Base-by-base conservation (phyloP, 1,139 yeast species). In the Diutina siamensis region DNA sequence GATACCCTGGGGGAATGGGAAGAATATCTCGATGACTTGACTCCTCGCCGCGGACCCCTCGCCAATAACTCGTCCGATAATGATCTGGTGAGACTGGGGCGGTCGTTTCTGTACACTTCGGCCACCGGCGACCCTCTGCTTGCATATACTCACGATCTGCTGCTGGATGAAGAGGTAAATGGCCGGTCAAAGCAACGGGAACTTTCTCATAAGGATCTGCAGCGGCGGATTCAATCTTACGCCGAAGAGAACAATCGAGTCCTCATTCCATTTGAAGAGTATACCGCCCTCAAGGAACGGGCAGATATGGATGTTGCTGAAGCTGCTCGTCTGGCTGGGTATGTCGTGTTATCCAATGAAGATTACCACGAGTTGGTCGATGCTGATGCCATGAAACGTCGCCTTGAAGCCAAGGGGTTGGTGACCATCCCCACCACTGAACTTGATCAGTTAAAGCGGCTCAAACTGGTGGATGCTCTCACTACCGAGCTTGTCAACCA, bases 321-420 rank as follows among this genome's bases (percentile, higher is more conserved):
- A 12, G 42, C 33, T 7, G 32, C 42, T 5, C 42, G 42, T 15
- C 58, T 58, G 1, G 61, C 56, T 46, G 72, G 70, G 2, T 59
- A 52, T 44, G 58, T 61, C 15, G 49, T 67, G 9, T 46, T 68
- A 33, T 55, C 57, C 2, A 51, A 55, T 31, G 50, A 54, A 20
- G 67, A 65, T 38, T 61, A 65, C 45, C 56, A 57, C 7, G 54
- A 54, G 2, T 56, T 68, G 21, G 33, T 59, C 27, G 61, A 61
- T 50, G 72, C 66, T 51, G 55, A 61, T 18, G 63, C 60, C 47
- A 67, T 69, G 73, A 55, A 56, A 47, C 55, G 55, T 45, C 61
- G 56, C 46, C 55, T 69, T 34, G 54, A 53, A 44, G 50, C 60
- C 1, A 59, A 55, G 46, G 72, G 73, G 0, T 56, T 70, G 40